Base-by-base conservation (phyloP, 805 yeast genomes). In the Saccharomycopsis babjevae region DNA sequence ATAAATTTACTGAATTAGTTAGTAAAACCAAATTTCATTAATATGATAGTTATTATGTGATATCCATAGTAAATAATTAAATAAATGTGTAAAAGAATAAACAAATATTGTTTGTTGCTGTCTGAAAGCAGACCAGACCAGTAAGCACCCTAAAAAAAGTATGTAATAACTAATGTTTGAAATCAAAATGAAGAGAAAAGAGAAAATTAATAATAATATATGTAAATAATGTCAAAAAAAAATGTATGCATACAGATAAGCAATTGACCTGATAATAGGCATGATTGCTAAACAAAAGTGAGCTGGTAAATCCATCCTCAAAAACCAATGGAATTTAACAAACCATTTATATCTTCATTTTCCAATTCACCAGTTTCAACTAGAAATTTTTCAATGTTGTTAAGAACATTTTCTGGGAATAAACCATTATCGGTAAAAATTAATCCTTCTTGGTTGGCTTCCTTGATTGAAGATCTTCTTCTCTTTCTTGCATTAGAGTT, bases 381-480 rank as follows among this genome's bases (percentile, higher is more conserved):
- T 57, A 84, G 70, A 13, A 80, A 77, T 65, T 87, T 89, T 68
- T 88, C 94, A 50, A 88, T 89, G 67, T 85, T 89, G 10, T 84
- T 83, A 67, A 88, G 71, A 2, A 89, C 84, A 62, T 82, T 82
- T 70, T 88, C 94, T 68, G 87, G 85, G 70, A 88, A 88, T 60
- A 88, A 73, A 5, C 96, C 96, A 64, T 83, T 82, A 67, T 82
- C 86, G 0, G 96, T 88, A 20, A 86, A 83, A 64, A 93, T 76
- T 66, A 83, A 75, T 11, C 92, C 92, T 69, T 88, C 93, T 10
- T 83, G 81, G 8, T 85, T 86, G 3, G 94, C 92, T 67, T 87
- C 94, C 59, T 83, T 79, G 3, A 62, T 57, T 1, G 61, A 58
- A 61, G 89, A 84, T 57, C 86, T 85, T 66, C 88, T 76, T 69